A percentile compares a stretch with the other conserved stretches of the same genome.
phyloP scores from a whole-genome alignment of 768 basidiomycete species.

The Lactifluus volemus region DNA sequence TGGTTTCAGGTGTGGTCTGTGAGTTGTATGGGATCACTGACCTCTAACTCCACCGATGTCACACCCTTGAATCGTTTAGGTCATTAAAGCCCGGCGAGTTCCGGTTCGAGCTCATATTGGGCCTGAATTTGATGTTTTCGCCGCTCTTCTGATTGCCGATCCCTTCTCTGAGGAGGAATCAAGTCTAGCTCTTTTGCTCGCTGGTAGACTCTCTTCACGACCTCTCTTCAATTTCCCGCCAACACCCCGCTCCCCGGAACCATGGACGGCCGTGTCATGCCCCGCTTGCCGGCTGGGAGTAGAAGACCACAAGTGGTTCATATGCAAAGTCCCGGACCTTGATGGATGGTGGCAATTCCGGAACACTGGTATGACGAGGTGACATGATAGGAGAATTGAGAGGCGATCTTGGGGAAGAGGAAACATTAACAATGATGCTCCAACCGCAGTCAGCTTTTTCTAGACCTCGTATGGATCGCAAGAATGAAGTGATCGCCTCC shows the following conservation, averaged over 20 bases:
- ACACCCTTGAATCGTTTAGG: not conserved
- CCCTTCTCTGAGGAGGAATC: not conserved
- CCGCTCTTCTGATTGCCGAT: not conserved
- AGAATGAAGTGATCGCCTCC: not conserved
- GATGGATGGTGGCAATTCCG: conserved; percentile 11
- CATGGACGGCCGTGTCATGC: not conserved
- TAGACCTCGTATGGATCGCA: conserved; percentile 9
- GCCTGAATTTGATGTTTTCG: not conserved
- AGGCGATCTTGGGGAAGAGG: conserved; percentile 9
- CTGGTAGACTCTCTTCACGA: not conserved
- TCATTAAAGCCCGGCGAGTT: not conserved
- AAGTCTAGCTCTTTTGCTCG: conserved; percentile 1
- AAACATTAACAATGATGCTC: conserved; percentile 1
- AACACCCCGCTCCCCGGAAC: not conserved
- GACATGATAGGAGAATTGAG: not conserved
- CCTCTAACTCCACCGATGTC: not conserved
- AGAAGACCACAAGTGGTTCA: conserved; percentile 15
- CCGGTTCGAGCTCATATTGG: no score
- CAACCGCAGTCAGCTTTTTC: conserved; percentile 12
- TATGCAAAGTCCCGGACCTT: conserved; percentile 25
- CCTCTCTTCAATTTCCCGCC: not conserved
- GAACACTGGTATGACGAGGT: not conserved
- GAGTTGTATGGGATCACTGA: no score
- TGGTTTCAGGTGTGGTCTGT: no score
- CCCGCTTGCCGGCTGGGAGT: not conserved